Evolutionary conservation across 805 yeast species (phyloP).

Genomic region (Myxozyma geophila): DNA sequence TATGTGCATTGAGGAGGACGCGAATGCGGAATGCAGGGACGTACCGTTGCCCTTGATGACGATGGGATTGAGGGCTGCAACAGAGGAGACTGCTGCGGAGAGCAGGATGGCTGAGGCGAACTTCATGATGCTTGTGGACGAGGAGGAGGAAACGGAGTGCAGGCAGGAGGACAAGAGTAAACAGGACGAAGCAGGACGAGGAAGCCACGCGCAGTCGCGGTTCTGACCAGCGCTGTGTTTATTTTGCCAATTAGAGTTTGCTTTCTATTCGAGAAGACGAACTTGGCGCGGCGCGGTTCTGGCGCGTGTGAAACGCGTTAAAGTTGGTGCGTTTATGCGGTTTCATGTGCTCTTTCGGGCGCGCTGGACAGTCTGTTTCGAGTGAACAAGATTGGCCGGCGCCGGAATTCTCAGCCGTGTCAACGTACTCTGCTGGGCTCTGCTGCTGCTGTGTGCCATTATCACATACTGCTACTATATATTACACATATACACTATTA

Average conservation of each 20-base stretch:
- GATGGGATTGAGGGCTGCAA: conserved; percentile 61
- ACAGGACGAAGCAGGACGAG: background rate
- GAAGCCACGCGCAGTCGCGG: conserved; percentile 7
- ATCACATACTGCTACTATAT: no score
- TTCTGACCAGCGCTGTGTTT: conserved; percentile 2
- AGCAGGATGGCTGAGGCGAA: conserved; percentile 16
- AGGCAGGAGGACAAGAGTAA: background rate
- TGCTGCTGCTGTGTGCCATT: no score
- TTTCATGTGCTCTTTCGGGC: no score
- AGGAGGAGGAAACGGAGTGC: background rate
- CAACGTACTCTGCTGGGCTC: no score
- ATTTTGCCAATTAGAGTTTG: background rate
- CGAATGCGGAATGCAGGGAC: background rate
- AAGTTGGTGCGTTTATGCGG: no score
- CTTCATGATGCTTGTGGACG: conserved; percentile 12
- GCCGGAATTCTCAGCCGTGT: no score
- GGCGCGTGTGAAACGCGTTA: no score
- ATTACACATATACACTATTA: no score
- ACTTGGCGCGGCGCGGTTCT: no score
- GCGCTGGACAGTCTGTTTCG: no score
- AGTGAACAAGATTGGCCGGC: no score
- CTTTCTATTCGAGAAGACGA: no score
- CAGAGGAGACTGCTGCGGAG: conserved; percentile 11
- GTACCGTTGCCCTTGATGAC: conserved; percentile 59
- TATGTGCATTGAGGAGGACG: background rate